A percentile compares a stretch with the other conserved stretches of the same genome.
Evolutionary conservation across 805 yeast species (phyloP).

Genomic region (Candida jianshihensis): DNA sequence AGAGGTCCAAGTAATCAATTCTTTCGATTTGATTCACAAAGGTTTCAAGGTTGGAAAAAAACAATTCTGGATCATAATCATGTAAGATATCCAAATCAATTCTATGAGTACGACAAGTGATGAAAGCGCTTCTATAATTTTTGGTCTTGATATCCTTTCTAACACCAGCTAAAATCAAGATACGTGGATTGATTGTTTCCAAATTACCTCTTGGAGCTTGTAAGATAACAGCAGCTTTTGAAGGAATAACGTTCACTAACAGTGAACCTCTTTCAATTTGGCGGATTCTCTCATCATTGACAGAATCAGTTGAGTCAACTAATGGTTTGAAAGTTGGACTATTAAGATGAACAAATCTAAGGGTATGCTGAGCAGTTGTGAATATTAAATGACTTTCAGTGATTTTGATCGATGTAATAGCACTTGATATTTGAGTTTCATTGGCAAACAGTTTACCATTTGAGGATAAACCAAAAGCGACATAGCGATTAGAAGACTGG

Average conservation of each 20-base stretch:
- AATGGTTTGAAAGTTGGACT: slow-evolving; percentile 33
- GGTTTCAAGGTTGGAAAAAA: slow-evolving; percentile 51
- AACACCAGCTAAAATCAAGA: slow-evolving; percentile 82
- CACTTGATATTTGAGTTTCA: slow-evolving; percentile 50
- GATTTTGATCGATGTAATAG: slow-evolving; percentile 74
- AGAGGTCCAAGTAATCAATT: slow-evolving; percentile 76
- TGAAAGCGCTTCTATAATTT: slow-evolving; percentile 67
- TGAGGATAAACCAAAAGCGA: slow-evolving; percentile 67
- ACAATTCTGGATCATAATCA: slow-evolving; percentile 75
- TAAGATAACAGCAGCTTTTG: slow-evolving; percentile 71
- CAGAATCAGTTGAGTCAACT: slow-evolving; percentile 29
- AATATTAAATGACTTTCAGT: slow-evolving; percentile 68
- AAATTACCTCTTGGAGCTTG: slow-evolving; percentile 96
- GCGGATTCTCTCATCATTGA: slow-evolving; percentile 75
- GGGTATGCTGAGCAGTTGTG: slow-evolving; percentile 82
- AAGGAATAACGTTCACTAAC: slow-evolving; percentile 75
- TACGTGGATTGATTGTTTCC: slow-evolving; percentile 90
- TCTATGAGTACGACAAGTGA: slow-evolving; percentile 83
- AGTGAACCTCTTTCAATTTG: slow-evolving; percentile 87
- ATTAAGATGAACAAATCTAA: slow-evolving; percentile 73
- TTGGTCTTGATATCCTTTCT: slow-evolving; percentile 54
- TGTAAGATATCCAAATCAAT: slow-evolving; percentile 84
- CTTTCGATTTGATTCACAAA: slow-evolving; percentile 67
- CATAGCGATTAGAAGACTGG: slow-evolving; percentile 21
- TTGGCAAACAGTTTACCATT: slow-evolving; percentile 72